Conservation (phyloP, 495 filamentous ascomycete genomes). For the Lepraria neglecta region DNA sequence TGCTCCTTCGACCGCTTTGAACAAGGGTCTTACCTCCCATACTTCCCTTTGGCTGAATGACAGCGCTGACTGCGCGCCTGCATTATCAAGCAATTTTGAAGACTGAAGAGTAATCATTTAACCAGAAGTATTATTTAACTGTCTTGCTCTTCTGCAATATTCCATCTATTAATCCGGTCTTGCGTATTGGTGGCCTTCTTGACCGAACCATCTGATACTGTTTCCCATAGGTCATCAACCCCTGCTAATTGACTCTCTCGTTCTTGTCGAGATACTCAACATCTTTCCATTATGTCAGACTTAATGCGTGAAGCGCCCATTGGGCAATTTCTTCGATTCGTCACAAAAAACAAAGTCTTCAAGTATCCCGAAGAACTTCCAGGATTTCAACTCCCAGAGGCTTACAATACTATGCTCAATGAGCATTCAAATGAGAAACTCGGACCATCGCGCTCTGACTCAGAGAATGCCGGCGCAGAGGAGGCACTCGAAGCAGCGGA, state of each 20-base stretch:
- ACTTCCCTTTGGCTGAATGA: not conserved
- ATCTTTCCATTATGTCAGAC: conserved; percentile 22
- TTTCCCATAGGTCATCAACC: not conserved
- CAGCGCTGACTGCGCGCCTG: not conserved
- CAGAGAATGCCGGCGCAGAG: conserved; percentile 14
- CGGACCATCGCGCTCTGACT: conserved; percentile 13
- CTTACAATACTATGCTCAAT: conserved; percentile 38
- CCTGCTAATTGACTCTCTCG: too few relatives aligned
- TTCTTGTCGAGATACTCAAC: not conserved
- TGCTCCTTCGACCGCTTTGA: not conserved
- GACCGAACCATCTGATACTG: not conserved
- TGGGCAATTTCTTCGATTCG: conserved; percentile 48
- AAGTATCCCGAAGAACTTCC: conserved; percentile 51
- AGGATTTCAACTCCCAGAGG: conserved; percentile 45
- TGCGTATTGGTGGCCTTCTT: too few relatives aligned
- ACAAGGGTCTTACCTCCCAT: not conserved
- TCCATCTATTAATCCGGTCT: not conserved
- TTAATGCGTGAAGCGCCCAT: conserved; percentile 47
- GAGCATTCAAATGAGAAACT: conserved; percentile 13
- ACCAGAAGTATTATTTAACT: not conserved
- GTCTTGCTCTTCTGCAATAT: not conserved
- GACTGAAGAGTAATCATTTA: not conserved
- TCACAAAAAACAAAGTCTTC: conserved; percentile 43
- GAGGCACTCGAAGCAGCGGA: conserved; percentile 17
- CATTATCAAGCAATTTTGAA: conserved; percentile 1